These are phyloP conservation scores for Phialemonium atrogriseum DNA, from an alignment of 2,329 filamentous ascomycete species.

Conservation along the genomic window DNA sequence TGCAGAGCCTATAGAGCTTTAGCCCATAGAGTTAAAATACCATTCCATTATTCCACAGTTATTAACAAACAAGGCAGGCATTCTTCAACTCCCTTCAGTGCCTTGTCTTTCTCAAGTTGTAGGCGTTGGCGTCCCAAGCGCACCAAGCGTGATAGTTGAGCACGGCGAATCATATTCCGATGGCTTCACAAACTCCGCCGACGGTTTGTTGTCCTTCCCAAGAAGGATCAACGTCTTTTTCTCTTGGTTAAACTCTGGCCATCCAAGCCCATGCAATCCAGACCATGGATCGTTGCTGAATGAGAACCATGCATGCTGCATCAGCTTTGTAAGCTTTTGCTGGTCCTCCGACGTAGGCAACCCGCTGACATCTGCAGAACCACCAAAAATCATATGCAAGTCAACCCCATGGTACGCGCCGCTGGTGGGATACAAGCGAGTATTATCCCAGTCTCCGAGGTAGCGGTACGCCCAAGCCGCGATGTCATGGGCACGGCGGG, in stretches of 20 bases:
- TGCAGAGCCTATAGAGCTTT: too few species aligned
- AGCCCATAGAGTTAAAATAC: too few species aligned
- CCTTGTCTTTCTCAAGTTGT: too few species aligned
- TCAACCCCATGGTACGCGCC: slow-evolving; percentile 42
- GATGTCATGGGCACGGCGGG: slow-evolving; percentile 23
- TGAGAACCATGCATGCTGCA: slow-evolving; percentile 31
- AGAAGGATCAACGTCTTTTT: slow-evolving; percentile 17
- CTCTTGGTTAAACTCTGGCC: slow-evolving; percentile 23
- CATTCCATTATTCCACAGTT: too few species aligned
- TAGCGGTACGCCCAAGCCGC: slow-evolving; percentile 38
- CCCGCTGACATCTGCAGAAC: slow-evolving; percentile 28
- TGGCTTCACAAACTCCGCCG: slow-evolving; percentile 16
- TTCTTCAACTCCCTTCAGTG: too few species aligned
- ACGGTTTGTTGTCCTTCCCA: slow-evolving; percentile 15
- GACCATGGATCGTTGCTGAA: slow-evolving; percentile 28
- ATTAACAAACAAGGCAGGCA: too few species aligned
- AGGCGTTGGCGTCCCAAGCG: slow-evolving; percentile 3
- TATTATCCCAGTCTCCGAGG: slow-evolving; percentile 40
- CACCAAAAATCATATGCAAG: slow-evolving; percentile 38
- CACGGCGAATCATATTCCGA: slow-evolving; percentile 16
- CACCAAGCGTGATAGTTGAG: slow-evolving; percentile 14
- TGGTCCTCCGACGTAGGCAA: slow-evolving; percentile 22
- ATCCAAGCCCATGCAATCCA: slow-evolving; percentile 26
- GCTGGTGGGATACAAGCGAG: slow-evolving; percentile 32
- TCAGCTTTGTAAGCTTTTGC: slow-evolving; percentile 20